phyloP scores from a whole-genome alignment of 2,329 filamentous ascomycete genomes.

The Fusarium protoensiforme region DNA sequence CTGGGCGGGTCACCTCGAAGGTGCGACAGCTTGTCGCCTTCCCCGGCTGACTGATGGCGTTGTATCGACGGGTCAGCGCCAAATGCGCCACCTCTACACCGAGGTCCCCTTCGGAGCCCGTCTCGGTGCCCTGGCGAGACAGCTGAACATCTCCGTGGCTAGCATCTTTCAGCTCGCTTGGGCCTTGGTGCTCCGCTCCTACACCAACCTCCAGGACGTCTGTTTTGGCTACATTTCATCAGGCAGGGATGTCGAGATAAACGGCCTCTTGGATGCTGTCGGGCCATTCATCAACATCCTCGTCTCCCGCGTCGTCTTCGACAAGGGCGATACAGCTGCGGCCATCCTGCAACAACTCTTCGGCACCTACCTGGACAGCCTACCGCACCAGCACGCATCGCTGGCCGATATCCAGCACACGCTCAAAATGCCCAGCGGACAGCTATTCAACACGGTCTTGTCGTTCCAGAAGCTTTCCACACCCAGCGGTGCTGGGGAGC shows the following conservation, averaged over 20 bases:
- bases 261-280: not conserved
- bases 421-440: not conserved
- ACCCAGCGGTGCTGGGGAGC: not conserved
- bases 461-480: conserved; percentile 1
- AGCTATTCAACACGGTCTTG: not conserved
- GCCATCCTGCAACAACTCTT: not conserved
- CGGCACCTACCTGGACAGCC: conserved; percentile 1
- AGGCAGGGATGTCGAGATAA: not conserved
- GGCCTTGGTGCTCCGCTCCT: conserved; percentile 12
- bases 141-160: conserved; percentile 1
- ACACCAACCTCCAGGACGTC: conserved; percentile 4
- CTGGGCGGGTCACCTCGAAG: conserved; percentile 2
- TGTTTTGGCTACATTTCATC: conserved; percentile 12
- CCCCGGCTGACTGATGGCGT: conserved; percentile 1
- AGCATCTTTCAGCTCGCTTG: conserved; percentile 20
- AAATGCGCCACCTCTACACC: not conserved
- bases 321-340: not conserved
- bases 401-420: conserved; percentile 9
- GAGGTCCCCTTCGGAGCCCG: not conserved
- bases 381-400: conserved; percentile 12
- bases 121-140: not conserved
- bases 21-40: not conserved
- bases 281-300: conserved; percentile 16
- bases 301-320: not conserved
- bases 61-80: not conserved